Base-by-base conservation (phyloP, 108 stramenopile species). In the Nitzschia inconspicua region DNA sequence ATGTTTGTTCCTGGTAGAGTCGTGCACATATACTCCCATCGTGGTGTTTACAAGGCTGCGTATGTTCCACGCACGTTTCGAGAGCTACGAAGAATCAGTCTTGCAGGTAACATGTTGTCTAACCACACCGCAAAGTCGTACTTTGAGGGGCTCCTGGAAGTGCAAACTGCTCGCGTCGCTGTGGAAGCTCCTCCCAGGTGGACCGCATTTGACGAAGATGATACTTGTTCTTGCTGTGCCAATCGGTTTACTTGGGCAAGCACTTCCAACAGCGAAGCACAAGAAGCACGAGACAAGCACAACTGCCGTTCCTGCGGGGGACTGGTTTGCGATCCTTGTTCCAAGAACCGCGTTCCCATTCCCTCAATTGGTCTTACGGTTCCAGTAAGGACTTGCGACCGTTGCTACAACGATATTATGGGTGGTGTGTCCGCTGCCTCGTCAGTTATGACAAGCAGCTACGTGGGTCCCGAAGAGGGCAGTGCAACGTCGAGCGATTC, bases 201-300 rank as follows among this genome's bases (percentile, higher is more conserved):
- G 96, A 89, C 86, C n/a, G 94, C 92, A 0, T 97, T 93, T 56
- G 78, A 79, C 28, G 84, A 89, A 58, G 91, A 87, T 50, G 65
- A 76, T 43, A 89, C 91, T 39, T 93, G 87, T 53, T 82, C 66
- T 32, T 96, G 93, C 50, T 96, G 95, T 78, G 89, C 88, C 4
- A 82, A 80, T 19, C 78, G 84, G 14, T 96, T 98, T 57, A 94
- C 95, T 28, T 97, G 97, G 97, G 91, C 91, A n/a, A 91, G 89
- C 47, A 96, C 91, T 11, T 89, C 85, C 13, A 60, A 77, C 41
- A 80, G 76, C 20, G 84, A 95, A 67, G 93, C 97, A 6, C 95
- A 96, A 60, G 83, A 86, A 51, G 89, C 89, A 3, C 63, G 96
- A 31, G 97, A 97, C 63, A 95, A 95, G 68, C 94, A 98, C 60